Conservation (phyloP, 1,139 yeast genomes). For the Diutina catenulata region DNA sequence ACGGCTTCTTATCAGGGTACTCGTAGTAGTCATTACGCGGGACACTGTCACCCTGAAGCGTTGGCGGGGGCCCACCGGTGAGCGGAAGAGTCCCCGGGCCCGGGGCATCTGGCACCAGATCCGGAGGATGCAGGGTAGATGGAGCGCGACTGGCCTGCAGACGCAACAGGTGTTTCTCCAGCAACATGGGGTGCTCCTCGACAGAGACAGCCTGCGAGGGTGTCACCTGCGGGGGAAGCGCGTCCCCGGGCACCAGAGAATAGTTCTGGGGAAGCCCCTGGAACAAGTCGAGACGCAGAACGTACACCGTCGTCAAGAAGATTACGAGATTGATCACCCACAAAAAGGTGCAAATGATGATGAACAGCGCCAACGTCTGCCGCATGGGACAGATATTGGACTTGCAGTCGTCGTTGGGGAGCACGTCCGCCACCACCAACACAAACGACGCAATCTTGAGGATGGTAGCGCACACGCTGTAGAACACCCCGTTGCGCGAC, state of each 20-base stretch:
- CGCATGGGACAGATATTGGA: conserved; percentile 20
- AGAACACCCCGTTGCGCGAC: conserved; percentile 31
- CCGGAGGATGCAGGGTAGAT: no score
- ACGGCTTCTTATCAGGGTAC: conserved; percentile 6
- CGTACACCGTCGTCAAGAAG: conserved; percentile 30
- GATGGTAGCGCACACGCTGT: conserved; percentile 24
- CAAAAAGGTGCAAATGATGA: conserved; percentile 26
- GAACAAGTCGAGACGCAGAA: conserved; percentile 19
- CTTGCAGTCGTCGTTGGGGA: conserved; percentile 16
- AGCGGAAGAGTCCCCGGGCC: no score
- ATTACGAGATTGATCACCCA: conserved; percentile 30
- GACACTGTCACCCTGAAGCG: no score
- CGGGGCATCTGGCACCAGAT: no score
- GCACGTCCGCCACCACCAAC: conserved; percentile 17
- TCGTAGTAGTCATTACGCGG: background rate
- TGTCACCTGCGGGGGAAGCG: background rate
- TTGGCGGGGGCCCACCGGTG: no score
- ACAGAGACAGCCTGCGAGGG: conserved; percentile 3
- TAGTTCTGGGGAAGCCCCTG: background rate
- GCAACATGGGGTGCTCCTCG: no score
- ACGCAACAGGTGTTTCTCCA: no score
- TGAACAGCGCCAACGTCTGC: conserved; percentile 26
- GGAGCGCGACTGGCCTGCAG: no score
- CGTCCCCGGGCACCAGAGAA: background rate
- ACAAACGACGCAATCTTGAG: conserved; percentile 24